Evolutionary conservation across 2,329 filamentous ascomycete species (phyloP).

Genomic region (Colletotrichum abscissum): DNA sequence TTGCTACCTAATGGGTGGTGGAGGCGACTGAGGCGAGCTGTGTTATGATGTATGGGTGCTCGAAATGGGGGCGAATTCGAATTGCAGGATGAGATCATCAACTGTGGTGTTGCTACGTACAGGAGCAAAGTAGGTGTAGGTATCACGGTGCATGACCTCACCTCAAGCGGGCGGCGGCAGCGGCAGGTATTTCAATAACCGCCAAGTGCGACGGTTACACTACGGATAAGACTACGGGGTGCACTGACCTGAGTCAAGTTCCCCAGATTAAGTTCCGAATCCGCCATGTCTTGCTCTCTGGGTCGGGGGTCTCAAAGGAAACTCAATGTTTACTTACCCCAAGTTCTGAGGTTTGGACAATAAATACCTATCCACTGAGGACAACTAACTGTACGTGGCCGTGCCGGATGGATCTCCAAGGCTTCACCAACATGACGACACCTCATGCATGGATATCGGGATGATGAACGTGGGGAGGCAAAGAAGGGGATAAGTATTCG

Average conservation of each 20-base stretch:
- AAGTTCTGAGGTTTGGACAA: background rate
- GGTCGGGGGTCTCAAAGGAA: background rate
- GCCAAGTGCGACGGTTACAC: constrained; percentile 4
- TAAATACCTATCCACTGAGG: too few relatives aligned
- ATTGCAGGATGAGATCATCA: background rate
- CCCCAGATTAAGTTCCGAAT: constrained; percentile 1
- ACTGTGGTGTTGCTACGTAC: background rate
- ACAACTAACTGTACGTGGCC: too few relatives aligned
- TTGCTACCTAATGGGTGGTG: too few relatives aligned
- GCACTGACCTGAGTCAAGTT: background rate
- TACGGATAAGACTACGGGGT: background rate
- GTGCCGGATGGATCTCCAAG: background rate
- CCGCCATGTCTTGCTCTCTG: background rate
- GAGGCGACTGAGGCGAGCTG: too few relatives aligned
- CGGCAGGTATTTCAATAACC: background rate
- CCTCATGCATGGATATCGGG: background rate
- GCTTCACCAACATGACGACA: background rate
- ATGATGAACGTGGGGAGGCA: background rate
- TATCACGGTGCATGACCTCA: background rate
- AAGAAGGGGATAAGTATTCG: background rate
- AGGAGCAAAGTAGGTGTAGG: too few relatives aligned
- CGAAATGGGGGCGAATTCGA: too few relatives aligned
- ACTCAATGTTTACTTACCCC: background rate
- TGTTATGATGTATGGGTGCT: too few relatives aligned
- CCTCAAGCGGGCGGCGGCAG: background rate